Evolutionary conservation across 2,329 filamentous ascomycete genomes (phyloP).

Genomic region (Claviceps monticola): DNA sequence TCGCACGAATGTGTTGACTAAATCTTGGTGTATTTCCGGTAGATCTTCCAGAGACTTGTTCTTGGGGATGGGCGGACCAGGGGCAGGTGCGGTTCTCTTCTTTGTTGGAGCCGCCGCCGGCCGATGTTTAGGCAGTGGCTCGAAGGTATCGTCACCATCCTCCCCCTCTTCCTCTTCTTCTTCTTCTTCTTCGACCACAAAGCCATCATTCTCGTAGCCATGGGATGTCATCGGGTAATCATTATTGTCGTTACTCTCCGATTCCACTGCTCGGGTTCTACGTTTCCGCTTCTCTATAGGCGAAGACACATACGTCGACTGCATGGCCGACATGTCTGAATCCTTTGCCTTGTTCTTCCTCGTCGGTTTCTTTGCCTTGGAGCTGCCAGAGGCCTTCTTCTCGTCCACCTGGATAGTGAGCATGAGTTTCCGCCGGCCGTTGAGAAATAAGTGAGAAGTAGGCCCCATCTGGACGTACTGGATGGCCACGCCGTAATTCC

Average conservation of each 20-base stretch:
- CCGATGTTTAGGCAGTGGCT: slow-evolving; percentile 24
- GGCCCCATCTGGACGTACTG: slow-evolving; percentile 51
- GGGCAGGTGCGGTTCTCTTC: slow-evolving; percentile 6
- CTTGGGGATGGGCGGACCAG: slow-evolving; percentile 44
- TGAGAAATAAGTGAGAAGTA: slow-evolving; percentile 28
- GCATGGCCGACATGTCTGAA: slow-evolving; percentile 26
- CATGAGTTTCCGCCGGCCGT: slow-evolving; percentile 31
- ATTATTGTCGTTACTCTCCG: slow-evolving; percentile 21
- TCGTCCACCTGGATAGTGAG: slow-evolving; percentile 26
- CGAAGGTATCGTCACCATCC: slow-evolving; percentile 32
- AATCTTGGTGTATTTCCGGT: slow-evolving; percentile 43
- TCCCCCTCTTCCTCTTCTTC: slow-evolving; percentile 26
- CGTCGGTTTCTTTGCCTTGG: slow-evolving; percentile 20
- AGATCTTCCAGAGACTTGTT: slow-evolving; percentile 41
- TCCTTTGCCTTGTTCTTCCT: slow-evolving; percentile 24
- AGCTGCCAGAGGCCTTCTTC: slow-evolving; percentile 15
- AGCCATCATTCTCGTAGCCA: slow-evolving; percentile 35
- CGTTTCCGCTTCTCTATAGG: slow-evolving; percentile 27
- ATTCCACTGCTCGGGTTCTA: slow-evolving; percentile 10
- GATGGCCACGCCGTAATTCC: slow-evolving; percentile 48
- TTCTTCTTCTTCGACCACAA: slow-evolving; percentile 30
- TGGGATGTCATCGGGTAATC: slow-evolving; percentile 27
- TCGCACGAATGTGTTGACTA: slow-evolving; percentile 51
- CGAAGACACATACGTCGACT: slow-evolving; percentile 37
- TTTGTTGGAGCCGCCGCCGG: slow-evolving; percentile 21